A percentile compares a stretch with the other conserved stretches of the same genome.
These are phyloP conservation scores for Colletotrichum chrysophilum DNA, from an alignment of 2,329 filamentous ascomycete species.

Conservation along the genomic window DNA sequence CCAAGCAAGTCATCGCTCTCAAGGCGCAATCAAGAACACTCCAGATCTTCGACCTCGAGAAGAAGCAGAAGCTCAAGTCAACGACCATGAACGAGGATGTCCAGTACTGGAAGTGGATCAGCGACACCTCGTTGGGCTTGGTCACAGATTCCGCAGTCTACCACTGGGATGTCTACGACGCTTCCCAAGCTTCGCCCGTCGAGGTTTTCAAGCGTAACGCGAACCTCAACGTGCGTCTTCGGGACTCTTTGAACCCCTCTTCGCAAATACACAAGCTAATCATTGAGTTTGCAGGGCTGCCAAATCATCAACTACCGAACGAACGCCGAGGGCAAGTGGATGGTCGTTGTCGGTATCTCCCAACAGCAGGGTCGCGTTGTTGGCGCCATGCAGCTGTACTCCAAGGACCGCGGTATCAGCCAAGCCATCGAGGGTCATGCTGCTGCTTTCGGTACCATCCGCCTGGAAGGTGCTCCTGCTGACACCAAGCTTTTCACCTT, in stretches of 20 bases:
- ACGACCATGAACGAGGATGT: constrained; percentile 97
- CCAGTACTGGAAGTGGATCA: constrained; percentile 99
- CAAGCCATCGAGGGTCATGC: constrained; percentile 98
- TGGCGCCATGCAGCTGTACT: constrained; percentile 96
- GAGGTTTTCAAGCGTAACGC: constrained; percentile 96
- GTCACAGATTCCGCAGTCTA: constrained; percentile 92
- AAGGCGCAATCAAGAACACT: constrained; percentile 94
- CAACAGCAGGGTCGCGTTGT: constrained; percentile 92
- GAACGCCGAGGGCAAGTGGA: constrained; percentile 96
- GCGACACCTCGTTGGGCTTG: constrained; percentile 83
- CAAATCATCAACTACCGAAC: constrained; percentile 99
- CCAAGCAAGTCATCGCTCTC: constrained; percentile 92
- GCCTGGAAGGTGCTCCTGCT: constrained; percentile 85
- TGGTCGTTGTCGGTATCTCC: constrained; percentile 95
- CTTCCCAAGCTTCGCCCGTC: constrained; percentile 76
- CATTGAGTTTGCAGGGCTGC: constrained; percentile 67
- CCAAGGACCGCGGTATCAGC: constrained; percentile 93
- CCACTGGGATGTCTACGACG: constrained; percentile 97
- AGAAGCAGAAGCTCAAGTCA: constrained; percentile 96
- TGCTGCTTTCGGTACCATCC: constrained; percentile 88
- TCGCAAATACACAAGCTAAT: background rate
- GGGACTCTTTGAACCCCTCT: background rate
- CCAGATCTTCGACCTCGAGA: constrained; percentile 94
- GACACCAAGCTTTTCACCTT: constrained; percentile 98
- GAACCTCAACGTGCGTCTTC: constrained; percentile 77